Conservation (phyloP, 2,329 filamentous ascomycete genomes). For the Rhynchosporium graminicola region DNA sequence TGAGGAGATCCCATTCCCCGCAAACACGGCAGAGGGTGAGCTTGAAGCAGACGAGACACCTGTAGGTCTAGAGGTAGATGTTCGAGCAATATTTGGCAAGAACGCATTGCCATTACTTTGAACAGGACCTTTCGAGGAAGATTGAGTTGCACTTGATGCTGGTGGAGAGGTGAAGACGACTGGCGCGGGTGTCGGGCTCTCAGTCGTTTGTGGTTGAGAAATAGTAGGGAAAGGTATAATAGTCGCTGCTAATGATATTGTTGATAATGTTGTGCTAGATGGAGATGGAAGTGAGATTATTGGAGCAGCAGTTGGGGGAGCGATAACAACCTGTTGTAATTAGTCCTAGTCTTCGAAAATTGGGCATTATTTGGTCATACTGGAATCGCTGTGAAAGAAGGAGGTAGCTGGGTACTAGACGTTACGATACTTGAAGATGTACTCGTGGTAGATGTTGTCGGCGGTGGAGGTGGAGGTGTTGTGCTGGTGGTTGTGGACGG, state of each 20-base stretch:
- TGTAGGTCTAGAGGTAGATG: neutral
- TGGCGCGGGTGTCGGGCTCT: neutral
- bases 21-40: neutral
- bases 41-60: neutral
- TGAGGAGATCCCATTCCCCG: neutral
- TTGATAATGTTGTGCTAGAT: neutral
- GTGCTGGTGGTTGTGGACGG: neutral
- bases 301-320: neutral
- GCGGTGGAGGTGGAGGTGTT: neutral
- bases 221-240: neutral
- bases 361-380: neutral
- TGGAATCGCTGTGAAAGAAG: neutral
- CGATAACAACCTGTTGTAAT: neutral
- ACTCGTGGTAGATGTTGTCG: neutral
- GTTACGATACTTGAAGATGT: neutral
- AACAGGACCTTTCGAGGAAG: neutral
- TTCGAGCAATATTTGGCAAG: neutral
- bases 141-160: neutral
- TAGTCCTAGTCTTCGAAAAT: neutral
- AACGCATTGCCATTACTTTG: constrained; percentile 4
- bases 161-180: neutral
- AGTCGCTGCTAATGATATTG: neutral
- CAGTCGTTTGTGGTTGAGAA: neutral
- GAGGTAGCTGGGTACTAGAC: neutral
- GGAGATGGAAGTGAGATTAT: neutral